Evolutionary conservation across 192 early-diverging fungal species (phyloP).

Genomic region (Gamsiella multidivaricata): DNA sequence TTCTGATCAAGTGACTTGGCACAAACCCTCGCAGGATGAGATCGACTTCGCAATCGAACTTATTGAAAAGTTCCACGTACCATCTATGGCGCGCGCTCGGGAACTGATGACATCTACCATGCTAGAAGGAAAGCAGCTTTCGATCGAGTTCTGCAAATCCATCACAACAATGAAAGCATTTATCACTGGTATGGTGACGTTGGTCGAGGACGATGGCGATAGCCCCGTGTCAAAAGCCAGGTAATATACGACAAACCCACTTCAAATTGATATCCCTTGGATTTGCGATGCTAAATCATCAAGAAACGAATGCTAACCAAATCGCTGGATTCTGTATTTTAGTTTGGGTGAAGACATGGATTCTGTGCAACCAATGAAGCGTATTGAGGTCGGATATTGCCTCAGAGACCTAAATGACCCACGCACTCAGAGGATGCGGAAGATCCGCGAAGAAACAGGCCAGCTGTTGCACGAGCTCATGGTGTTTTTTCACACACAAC

Average conservation of each 20-base stretch:
- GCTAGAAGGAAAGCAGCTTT: constrained; percentile 49
- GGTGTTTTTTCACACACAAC: constrained; percentile 57
- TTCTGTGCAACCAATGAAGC: constrained; percentile 50
- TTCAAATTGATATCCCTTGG: no score
- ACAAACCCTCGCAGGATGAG: constrained; percentile 75
- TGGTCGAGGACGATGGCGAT: constrained; percentile 67
- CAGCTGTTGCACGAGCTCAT: constrained; percentile 63
- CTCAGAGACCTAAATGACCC: constrained; percentile 69
- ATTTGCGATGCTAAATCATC: no score
- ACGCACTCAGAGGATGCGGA: constrained; percentile 57
- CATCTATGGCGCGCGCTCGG: constrained; percentile 50
- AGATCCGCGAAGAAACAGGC: constrained; percentile 66
- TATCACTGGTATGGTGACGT: constrained; percentile 61
- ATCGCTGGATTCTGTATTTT: neutral
- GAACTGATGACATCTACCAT: constrained; percentile 55
- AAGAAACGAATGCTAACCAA: neutral
- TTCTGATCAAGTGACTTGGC: constrained; percentile 78
- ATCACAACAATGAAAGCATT: constrained; percentile 63
- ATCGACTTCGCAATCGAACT: constrained; percentile 75
- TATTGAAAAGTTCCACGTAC: constrained; percentile 63
- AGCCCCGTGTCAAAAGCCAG: constrained; percentile 45
- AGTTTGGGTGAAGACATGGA: constrained; percentile 54
- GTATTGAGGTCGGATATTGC: constrained; percentile 72
- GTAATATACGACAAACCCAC: constrained; percentile 23
- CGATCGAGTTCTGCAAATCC: constrained; percentile 66